A percentile compares a stretch with the other conserved stretches of the same genome.
phyloP scores from a whole-genome alignment of 2,329 filamentous ascomycete species.

The Helicocarpus griseus region DNA sequence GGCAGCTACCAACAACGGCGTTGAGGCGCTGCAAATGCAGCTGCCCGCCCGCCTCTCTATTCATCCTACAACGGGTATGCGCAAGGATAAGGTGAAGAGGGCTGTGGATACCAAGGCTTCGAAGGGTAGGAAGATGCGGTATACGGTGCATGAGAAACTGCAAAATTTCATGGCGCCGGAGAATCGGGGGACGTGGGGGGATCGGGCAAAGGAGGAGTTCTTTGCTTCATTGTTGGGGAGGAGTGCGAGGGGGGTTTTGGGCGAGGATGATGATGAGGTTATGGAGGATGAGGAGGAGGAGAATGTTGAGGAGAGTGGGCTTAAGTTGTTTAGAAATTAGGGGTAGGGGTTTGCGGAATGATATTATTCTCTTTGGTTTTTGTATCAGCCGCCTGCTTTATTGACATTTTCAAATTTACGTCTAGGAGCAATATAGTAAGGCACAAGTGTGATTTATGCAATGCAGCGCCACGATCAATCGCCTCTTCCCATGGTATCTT shows the following conservation, averaged over 20 bases:
- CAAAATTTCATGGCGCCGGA: conserved; percentile 97
- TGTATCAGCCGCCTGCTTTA: background rate
- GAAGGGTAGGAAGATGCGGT: conserved; percentile 88
- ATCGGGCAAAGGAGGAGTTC: conserved; percentile 64
- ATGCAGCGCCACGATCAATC: too few relatives aligned
- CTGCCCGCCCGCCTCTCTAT: conserved; percentile 27
- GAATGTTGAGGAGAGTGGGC: conserved; percentile 21
- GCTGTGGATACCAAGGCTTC: conserved; percentile 87
- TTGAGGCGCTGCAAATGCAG: conserved; percentile 29
- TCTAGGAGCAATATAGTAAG: too few relatives aligned
- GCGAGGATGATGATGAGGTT: conserved; percentile 43
- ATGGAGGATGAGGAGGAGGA: conserved; percentile 24
- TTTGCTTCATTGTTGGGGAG: conserved; percentile 63
- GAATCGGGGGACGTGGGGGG: conserved; percentile 70
- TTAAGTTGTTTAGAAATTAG: conserved; percentile 24
- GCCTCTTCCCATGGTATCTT: too few relatives aligned
- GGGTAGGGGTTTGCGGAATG: background rate
- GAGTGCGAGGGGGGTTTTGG: conserved; percentile 53
- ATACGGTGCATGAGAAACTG: conserved; percentile 91
- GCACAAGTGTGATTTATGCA: too few relatives aligned
- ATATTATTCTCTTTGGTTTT: background rate
- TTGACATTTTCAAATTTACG: too few relatives aligned
- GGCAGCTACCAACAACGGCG: conserved; percentile 38
- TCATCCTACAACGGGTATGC: conserved; percentile 34
- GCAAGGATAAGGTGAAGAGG: conserved; percentile 60